Percentiles rank a stretch among this genome's conserved stretches.
These are phyloP conservation scores for Solanum chacoense DNA, from an alignment of 305 asterid species.

Conservation along the genomic window DNA sequence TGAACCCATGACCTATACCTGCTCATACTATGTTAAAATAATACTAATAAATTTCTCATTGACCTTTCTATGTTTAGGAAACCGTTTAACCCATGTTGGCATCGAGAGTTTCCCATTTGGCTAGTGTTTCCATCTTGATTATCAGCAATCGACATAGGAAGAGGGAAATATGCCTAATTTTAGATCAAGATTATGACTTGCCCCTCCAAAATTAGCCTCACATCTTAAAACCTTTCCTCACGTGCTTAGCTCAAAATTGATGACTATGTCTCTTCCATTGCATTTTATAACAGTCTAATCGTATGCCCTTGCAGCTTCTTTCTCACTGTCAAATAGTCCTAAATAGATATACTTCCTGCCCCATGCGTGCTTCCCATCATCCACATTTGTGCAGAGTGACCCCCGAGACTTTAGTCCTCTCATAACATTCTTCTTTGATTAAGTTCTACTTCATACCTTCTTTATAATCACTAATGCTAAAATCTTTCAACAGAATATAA, in stretches of 20 bases:
- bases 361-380: slow-evolving; percentile 88
- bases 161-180: slow-evolving; percentile 29
- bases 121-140: not conserved
- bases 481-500: not conserved
- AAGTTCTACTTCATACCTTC: slow-evolving; percentile 70
- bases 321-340: slow-evolving; percentile 47
- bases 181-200: slow-evolving; percentile 37
- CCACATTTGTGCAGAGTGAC: slow-evolving; percentile 89
- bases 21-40: not conserved
- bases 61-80: slow-evolving; percentile 13
- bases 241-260: slow-evolving; percentile 61
- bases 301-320: slow-evolving; percentile 88
- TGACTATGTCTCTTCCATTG: slow-evolving; percentile 78
- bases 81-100: slow-evolving; percentile 20
- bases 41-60: not conserved
- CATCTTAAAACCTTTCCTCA: slow-evolving; percentile 42
- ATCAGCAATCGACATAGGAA: not conserved
- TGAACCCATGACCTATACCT: not conserved
- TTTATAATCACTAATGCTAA: slow-evolving; percentile 42
- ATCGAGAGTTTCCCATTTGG: slow-evolving; percentile 12
- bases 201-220: slow-evolving; percentile 37
- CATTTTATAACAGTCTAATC: slow-evolving; percentile 78
- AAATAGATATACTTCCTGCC: slow-evolving; percentile 57
- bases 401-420: slow-evolving; percentile 16
- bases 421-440: slow-evolving; percentile 71